Percentiles rank a stretch among this genome's conserved stretches.
Evolutionary conservation across 2,329 filamentous ascomycete genomes (phyloP).

Genomic region (Ramichloridium luteum): DNA sequence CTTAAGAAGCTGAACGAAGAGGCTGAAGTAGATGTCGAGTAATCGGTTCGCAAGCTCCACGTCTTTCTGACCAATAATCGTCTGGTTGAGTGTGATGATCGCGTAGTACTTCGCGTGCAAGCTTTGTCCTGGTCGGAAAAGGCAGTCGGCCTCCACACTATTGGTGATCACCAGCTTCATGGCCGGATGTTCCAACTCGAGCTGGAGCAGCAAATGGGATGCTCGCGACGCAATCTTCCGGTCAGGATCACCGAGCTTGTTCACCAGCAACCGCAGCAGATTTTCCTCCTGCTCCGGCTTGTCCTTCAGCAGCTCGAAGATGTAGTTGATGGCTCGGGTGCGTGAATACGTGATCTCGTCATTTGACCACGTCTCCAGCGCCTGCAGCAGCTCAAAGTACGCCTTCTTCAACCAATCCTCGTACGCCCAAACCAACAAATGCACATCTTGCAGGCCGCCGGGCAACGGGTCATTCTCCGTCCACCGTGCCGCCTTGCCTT

Average conservation of each 20-base stretch:
- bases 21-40: constrained; percentile 79
- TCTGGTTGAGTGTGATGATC: constrained; percentile 94
- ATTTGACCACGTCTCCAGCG: constrained; percentile 83
- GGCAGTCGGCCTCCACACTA: constrained; percentile 72
- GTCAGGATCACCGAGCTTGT: constrained; percentile 90
- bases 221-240: constrained; percentile 91
- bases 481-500: constrained; percentile 54
- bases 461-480: constrained; percentile 57
- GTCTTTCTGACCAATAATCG: constrained; percentile 76
- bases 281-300: constrained; percentile 98
- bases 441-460: constrained; percentile 57
- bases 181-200: constrained; percentile 75
- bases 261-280: constrained; percentile 76
- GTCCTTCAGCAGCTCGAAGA: constrained; percentile 82
- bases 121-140: constrained; percentile 79
- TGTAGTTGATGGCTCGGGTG: constrained; percentile 74
- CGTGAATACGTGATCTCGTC: constrained; percentile 94
- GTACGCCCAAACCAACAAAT: constrained; percentile 79
- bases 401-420: constrained; percentile 92
- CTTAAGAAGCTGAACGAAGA: constrained; percentile 76
- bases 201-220: constrained; percentile 84
- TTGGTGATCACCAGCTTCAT: constrained; percentile 88
- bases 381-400: constrained; percentile 86
- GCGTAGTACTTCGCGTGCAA: constrained; percentile 88
- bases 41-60: constrained; percentile 68